Conservation (phyloP, 257 asterid genomes). For the Nicotiana knightiana region DNA sequence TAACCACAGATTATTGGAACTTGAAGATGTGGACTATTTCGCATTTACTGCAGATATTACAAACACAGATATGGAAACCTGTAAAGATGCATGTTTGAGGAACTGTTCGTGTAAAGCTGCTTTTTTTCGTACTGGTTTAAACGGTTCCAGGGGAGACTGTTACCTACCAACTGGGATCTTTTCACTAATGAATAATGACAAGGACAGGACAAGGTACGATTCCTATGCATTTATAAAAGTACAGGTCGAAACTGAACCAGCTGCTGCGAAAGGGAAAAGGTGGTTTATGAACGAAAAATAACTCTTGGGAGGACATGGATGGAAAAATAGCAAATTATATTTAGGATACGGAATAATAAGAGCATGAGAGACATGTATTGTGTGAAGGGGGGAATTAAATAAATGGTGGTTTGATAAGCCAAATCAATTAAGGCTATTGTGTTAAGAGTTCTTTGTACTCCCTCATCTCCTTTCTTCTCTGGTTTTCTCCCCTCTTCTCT, state of each 20-base stretch:
- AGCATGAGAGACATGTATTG: not conserved
- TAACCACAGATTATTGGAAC: slow-evolving; percentile 5
- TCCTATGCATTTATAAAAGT: slow-evolving; percentile 18
- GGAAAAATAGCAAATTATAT: not conserved
- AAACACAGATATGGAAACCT: slow-evolving; percentile 4
- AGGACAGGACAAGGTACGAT: slow-evolving; percentile 4
- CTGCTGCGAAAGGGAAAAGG: not conserved
- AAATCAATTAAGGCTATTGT: not conserved
- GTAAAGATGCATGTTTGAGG: slow-evolving; percentile 8
- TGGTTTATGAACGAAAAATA: not conserved
- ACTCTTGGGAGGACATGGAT: not conserved
- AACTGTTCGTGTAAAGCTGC: slow-evolving; percentile 24
- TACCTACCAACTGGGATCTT: slow-evolving; percentile 10
- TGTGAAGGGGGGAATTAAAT: not conserved
- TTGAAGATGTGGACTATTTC: slow-evolving; percentile 12
- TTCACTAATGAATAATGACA: not conserved
- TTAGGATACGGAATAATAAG: not conserved
- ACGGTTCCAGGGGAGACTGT: not conserved
- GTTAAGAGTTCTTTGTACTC: not conserved
- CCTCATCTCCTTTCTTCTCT: not conserved
- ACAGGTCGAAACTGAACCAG: not conserved
- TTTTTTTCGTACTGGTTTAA: not conserved
- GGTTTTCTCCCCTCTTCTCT: not conserved
- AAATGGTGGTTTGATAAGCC: not conserved
- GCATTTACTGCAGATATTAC: slow-evolving; percentile 2